phyloP scores from a whole-genome alignment of 106 monocot species.

The Cymbidium sinense region DNA sequence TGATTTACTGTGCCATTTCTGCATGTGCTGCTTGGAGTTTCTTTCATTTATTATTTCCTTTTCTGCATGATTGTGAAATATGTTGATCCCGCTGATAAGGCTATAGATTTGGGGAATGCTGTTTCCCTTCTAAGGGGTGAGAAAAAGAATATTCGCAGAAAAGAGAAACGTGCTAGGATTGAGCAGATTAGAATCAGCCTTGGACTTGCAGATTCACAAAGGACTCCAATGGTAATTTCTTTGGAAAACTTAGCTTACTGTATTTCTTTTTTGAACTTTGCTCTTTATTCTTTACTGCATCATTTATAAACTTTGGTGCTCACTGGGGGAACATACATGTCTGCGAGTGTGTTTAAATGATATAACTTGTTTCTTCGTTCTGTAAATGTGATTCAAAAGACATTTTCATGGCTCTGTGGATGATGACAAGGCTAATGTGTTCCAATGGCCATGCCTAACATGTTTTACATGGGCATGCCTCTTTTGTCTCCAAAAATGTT shows the following conservation, averaged over 20 bases:
- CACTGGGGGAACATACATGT: background rate
- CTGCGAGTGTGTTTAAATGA: background rate
- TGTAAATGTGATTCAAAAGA: background rate
- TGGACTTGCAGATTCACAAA: constrained; percentile 94
- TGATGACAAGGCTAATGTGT: background rate
- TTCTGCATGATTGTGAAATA: constrained; percentile 15
- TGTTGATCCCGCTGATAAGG: constrained; percentile 28
- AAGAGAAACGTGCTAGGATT: constrained; percentile 90
- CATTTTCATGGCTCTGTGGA: background rate
- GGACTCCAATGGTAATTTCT: constrained; percentile 76
- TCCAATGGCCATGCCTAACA: background rate
- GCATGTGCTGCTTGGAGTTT: background rate
- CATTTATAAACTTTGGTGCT: background rate
- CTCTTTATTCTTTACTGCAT: background rate
- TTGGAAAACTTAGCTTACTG: background rate
- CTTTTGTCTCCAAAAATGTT: background rate
- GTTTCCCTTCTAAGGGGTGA: constrained; percentile 85
- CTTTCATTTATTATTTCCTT: background rate
- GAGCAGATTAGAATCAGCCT: constrained; percentile 92
- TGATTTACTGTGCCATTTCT: background rate
- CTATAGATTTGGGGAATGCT: constrained; percentile 54
- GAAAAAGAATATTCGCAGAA: constrained; percentile 76
- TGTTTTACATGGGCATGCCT: background rate
- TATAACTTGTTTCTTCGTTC: background rate
- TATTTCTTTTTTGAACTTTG: background rate